Evolutionary conservation across 257 asterid species (phyloP), one percentile per base, ranked within the genome.

Genomic region (Henckelia pumila): DNA sequence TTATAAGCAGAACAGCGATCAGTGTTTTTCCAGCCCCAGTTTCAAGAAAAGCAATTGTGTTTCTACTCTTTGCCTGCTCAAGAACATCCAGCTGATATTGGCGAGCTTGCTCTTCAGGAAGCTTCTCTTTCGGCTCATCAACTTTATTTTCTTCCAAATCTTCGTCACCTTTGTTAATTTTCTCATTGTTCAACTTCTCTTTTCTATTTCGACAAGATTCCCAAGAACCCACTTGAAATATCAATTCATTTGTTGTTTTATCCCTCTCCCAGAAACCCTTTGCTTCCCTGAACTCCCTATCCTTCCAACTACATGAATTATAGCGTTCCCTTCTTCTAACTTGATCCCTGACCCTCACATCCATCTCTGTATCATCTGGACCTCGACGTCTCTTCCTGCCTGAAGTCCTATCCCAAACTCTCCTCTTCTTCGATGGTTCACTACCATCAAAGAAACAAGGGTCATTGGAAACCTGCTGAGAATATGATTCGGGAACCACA

Each of bases 11-110:
- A 66, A 91, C 89, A 49, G 97, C 97, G 67, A 94, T 94, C 61
- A 94, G 84, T 11, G 99, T 94, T 79, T 94, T 94, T 50, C 99
- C 99, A 28, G 99, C 96, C 62, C 99, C 99, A 28, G 99, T 94
- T 81, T 94, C 99, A 68, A 94, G 96, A 83, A 94, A 94, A 21
- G 99, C 95, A 26, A 94, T 94, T 1, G 99, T 90, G 64, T 94
- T 94, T 75, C 83, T 88, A 79, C 74, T 74, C 83, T 89, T 88
- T 3, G 99, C 99, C 83, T 94, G 99, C 71, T 94, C 97, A 71
- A 90, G 95, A 71, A 94, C 97, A 77, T 94, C 99, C 87, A 94
- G 76, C 79, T 94, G 99, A 79, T 94, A 94, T 73, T 82, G 83
- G n/a, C 99, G 96, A 25, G 95, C 99, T 75, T 84, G 82, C 85